Percentiles rank a stretch among this genome's conserved stretches.
Conservation (phyloP, 768 basidiomycete species). For the Leccinum subgranulosum region DNA sequence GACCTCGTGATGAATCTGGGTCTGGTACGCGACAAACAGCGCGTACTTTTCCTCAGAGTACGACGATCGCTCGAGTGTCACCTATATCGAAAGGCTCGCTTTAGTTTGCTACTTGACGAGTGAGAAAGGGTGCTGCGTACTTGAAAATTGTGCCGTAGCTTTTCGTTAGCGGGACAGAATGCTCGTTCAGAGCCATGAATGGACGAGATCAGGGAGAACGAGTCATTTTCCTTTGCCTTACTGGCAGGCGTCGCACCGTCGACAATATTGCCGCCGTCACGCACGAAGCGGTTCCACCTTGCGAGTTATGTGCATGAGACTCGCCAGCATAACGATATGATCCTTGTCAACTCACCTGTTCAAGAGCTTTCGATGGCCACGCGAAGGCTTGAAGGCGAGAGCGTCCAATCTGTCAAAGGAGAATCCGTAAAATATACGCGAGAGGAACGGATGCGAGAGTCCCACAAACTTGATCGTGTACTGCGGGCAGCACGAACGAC, state of each 20-base stretch:
- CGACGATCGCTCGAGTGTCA: constrained; percentile 70
- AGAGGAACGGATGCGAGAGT: constrained; percentile 3
- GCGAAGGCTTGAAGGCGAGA: constrained; percentile 60
- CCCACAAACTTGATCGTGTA: constrained; percentile 82
- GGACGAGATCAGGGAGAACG: constrained; percentile 43
- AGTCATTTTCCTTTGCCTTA: constrained; percentile 10
- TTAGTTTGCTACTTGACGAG: background rate
- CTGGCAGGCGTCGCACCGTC: constrained; percentile 16
- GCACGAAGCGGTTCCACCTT: constrained; percentile 75
- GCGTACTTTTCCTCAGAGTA: constrained; percentile 79
- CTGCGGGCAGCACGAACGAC: constrained; percentile 83
- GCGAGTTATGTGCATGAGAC: background rate
- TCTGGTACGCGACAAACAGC: constrained; percentile 77
- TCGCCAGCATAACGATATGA: too few relatives aligned
- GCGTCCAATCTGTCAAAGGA: constrained; percentile 56
- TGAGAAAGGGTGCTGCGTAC: constrained; percentile 30
- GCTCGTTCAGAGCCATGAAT: constrained; percentile 56
- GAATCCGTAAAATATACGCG: constrained; percentile 15
- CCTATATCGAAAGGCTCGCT: constrained; percentile 38
- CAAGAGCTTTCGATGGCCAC: constrained; percentile 71
- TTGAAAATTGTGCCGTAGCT: constrained; percentile 55
- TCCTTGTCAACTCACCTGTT: constrained; percentile 49
- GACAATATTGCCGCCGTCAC: constrained; percentile 39
- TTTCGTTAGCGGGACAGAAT: constrained; percentile 27
- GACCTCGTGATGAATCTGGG: constrained; percentile 69